Conservation (phyloP, 306 rosid genomes). For the Cicer cuneatum region DNA sequence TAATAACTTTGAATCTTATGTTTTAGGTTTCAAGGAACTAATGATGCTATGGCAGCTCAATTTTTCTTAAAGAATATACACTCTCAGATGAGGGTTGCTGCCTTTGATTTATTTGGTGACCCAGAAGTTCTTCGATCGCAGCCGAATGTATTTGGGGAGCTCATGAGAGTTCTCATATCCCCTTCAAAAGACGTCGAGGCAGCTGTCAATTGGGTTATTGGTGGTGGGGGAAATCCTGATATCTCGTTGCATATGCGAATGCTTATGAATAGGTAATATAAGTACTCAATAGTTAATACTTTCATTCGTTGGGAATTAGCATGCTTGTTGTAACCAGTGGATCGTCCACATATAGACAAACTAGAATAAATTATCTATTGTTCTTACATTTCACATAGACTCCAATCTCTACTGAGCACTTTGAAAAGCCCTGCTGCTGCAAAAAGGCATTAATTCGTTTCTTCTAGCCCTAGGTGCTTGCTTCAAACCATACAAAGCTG, state of each 20-base stretch:
- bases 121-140: constrained; percentile 66
- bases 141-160: constrained; percentile 93
- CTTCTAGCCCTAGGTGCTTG: too few relatives aligned
- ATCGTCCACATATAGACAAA: too few relatives aligned
- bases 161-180: constrained; percentile 85
- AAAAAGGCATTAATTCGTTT: too few relatives aligned
- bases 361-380: too few relatives aligned
- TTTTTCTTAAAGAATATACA: constrained; percentile 94
- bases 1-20: constrained; percentile 44
- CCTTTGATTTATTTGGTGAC: constrained; percentile 78
- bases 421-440: too few relatives aligned
- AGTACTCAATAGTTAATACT: constrained; percentile 1
- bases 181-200: constrained; percentile 83
- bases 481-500: too few relatives aligned
- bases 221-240: constrained; percentile 78
- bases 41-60: constrained; percentile 82
- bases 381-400: too few relatives aligned
- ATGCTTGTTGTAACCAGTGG: background rate
- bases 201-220: constrained; percentile 82
- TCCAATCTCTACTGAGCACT: too few relatives aligned
- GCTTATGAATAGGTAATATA: constrained; percentile 80
- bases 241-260: constrained; percentile 93
- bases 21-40: constrained; percentile 95
- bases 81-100: constrained; percentile 78
- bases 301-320: constrained; percentile 18